Evolutionary conservation across 2,329 filamentous ascomycete genomes (phyloP).

Genomic region (Epichloe scottii): DNA sequence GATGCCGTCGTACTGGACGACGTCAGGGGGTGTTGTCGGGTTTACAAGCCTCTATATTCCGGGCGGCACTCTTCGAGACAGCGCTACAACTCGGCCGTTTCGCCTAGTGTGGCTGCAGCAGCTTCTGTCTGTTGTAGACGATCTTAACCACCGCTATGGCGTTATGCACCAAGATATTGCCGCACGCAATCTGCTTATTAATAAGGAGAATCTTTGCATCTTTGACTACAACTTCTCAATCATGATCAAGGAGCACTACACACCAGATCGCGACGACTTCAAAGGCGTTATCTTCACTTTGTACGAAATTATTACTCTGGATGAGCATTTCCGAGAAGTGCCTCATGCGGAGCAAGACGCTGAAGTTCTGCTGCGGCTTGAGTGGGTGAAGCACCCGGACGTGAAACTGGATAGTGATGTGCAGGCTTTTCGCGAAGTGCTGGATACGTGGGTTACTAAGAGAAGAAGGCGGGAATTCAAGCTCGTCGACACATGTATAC

Average conservation of each 20-base stretch:
- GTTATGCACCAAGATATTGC: conserved; percentile 27
- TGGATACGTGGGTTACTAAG: conserved; percentile 14
- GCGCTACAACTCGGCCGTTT: conserved; percentile 15
- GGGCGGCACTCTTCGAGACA: conserved; percentile 20
- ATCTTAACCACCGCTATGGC: conserved; percentile 24
- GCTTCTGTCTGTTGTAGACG: conserved; percentile 23
- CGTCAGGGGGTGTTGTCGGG: conserved; percentile 17
- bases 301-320: conserved; percentile 24
- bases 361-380: conserved; percentile 7
- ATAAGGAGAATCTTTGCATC: conserved; percentile 23
- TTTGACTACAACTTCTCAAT: conserved; percentile 23
- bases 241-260: conserved; percentile 10
- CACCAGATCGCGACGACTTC: conserved; percentile 14
- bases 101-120: conserved; percentile 24
- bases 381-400: conserved; percentile 20
- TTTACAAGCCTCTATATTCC: conserved; percentile 14
- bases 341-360: conserved; percentile 16
- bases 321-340: conserved; percentile 12
- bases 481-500: neutral
- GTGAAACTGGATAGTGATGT: conserved; percentile 20
- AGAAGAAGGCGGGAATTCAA: neutral
- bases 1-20: conserved; percentile 23
- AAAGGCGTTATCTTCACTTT: conserved; percentile 21
- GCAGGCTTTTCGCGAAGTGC: conserved; percentile 14
- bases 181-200: conserved; percentile 24